Evolutionary conservation across 495 filamentous ascomycete species (phyloP).

Genomic region (Neurospora discreta): DNA sequence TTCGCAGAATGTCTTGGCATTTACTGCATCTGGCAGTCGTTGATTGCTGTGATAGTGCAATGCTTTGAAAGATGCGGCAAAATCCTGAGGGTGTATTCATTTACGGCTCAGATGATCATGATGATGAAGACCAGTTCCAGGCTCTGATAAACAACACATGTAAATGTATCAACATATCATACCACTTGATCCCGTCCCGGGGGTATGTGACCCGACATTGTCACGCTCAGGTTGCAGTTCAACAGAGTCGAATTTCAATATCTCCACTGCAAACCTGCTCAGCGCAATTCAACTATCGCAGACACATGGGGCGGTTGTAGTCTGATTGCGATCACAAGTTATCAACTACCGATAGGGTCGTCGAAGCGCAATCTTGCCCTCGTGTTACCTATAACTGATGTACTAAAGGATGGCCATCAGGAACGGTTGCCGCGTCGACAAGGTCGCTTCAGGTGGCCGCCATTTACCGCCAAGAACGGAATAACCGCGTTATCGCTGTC

Average conservation of each 20-base stretch:
- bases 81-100: background rate
- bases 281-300: background rate
- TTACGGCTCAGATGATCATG: background rate
- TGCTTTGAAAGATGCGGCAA: background rate
- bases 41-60: background rate
- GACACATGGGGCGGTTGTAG: background rate
- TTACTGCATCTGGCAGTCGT: background rate
- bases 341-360: background rate
- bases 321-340: background rate
- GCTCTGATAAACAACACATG: background rate
- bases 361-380: background rate
- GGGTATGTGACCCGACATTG: background rate
- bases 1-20: background rate
- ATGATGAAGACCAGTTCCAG: background rate
- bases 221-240: background rate
- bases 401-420: background rate
- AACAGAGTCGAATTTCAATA: background rate
- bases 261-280: background rate
- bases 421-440: background rate
- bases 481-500: background rate
- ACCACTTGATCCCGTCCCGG: background rate
- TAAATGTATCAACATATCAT: background rate
- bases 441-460: background rate
- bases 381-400: background rate
- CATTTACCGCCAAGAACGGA: background rate